These are phyloP conservation scores for Globisporangium cystogenes DNA, from an alignment of 352 stramenopile genomes.

Conservation along the genomic window DNA sequence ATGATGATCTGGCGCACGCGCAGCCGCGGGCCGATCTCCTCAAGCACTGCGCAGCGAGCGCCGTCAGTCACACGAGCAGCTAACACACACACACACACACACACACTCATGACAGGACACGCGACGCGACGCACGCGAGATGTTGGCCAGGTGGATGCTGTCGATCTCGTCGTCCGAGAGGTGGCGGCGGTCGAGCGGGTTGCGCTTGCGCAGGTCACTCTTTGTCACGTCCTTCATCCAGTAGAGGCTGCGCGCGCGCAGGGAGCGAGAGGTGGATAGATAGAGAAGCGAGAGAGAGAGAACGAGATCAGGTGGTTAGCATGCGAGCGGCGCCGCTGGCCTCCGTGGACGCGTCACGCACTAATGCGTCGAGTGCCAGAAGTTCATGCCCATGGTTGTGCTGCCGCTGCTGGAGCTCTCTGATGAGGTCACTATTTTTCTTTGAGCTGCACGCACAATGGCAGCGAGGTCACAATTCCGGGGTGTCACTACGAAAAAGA, in stretches of 20 bases:
- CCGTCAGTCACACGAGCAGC: not conserved
- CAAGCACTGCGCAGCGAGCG: conserved; percentile 44
- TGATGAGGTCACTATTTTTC: too few species aligned
- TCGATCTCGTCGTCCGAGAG: conserved; percentile 83
- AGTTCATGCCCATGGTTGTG: conserved; percentile 80
- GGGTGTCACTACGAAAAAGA: too few species aligned
- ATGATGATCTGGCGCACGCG: conserved; percentile 89
- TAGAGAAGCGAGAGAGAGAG: not conserved
- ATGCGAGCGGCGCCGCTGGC: not conserved
- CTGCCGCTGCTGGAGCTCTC: not conserved
- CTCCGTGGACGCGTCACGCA: conserved; percentile 23
- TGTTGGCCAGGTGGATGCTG: conserved; percentile 86
- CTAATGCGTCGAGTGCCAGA: conserved; percentile 90
- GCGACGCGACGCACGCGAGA: conserved; percentile 40
- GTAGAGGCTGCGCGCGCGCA: conserved; percentile 43
- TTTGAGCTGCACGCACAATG: too few species aligned
- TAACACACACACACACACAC: not conserved
- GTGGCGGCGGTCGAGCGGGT: conserved; percentile 66
- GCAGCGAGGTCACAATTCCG: too few species aligned
- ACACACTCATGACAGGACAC: not conserved
- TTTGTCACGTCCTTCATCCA: conserved; percentile 87
- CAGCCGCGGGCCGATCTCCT: conserved; percentile 75
- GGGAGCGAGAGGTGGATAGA: too few species aligned
- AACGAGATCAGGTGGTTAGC: not conserved
- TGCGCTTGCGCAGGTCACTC: conserved; percentile 71